These are phyloP conservation scores for Lentinus polychrous DNA, from an alignment of 1,284 basidiomycete species.

Conservation along the genomic window DNA sequence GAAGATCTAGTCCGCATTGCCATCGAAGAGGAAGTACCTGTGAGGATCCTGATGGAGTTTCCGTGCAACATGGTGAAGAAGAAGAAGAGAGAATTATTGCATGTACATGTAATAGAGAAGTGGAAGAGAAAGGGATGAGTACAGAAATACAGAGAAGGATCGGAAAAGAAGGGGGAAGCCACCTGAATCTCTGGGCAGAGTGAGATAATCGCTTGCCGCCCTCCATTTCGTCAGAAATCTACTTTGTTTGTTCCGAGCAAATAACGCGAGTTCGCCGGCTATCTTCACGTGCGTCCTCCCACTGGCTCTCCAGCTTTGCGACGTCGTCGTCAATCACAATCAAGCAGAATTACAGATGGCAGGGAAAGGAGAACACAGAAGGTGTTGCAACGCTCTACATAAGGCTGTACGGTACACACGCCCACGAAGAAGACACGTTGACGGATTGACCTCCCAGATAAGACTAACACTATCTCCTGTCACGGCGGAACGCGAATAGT, in stretches of 20 bases:
- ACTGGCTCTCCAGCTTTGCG: background rate
- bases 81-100: slow-evolving; percentile 9
- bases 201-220: slow-evolving; percentile 10
- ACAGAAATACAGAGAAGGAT: slow-evolving; percentile 7
- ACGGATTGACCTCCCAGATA: background rate
- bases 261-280: slow-evolving; percentile 16
- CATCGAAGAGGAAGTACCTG: slow-evolving; percentile 52
- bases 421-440: background rate
- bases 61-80: slow-evolving; percentile 69
- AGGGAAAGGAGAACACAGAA: background rate
- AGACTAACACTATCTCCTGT: background rate
- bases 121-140: background rate
- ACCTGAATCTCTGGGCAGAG: slow-evolving; percentile 13
- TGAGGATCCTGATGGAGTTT: slow-evolving; percentile 89
- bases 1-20: slow-evolving; percentile 6
- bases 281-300: background rate
- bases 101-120: slow-evolving; percentile 12
- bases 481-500: slow-evolving; percentile 50
- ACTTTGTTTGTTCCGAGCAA: slow-evolving; percentile 22
- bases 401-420: background rate
- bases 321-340: background rate
- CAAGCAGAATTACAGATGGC: background rate
- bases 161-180: slow-evolving; percentile 6
- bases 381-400: background rate
- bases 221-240: slow-evolving; percentile 9